A percentile compares a stretch with the other conserved stretches of the same genome.
Evolutionary conservation across 73 alveolate species (phyloP).

Genomic region (Tetrahymena borealis): DNA sequence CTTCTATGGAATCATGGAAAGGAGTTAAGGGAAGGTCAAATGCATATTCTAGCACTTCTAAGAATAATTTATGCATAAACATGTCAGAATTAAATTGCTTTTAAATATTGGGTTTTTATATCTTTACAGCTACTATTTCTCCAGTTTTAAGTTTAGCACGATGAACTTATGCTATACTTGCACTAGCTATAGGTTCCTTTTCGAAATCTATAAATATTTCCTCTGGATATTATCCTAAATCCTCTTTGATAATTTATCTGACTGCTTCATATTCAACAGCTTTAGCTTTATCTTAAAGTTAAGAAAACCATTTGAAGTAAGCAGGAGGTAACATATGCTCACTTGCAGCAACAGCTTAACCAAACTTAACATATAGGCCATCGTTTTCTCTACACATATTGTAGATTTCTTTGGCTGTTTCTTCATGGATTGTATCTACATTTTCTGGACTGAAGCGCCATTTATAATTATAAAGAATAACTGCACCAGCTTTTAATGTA

Average conservation of each 20-base stretch:
- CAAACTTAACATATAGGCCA: slow-evolving; percentile 54
- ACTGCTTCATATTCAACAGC: slow-evolving; percentile 24
- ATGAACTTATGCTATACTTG: slow-evolving; percentile 76
- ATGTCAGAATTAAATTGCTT: slow-evolving; percentile 51
- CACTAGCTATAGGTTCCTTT: slow-evolving; percentile 61
- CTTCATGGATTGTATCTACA: slow-evolving; percentile 40
- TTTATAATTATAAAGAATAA: slow-evolving; percentile 18
- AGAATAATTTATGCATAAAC: slow-evolving; percentile 42
- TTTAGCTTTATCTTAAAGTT: slow-evolving; percentile 36
- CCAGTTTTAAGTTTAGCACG: slow-evolving; percentile 61
- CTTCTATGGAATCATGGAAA: slow-evolving; percentile 41
- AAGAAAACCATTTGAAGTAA: slow-evolving; percentile 31
- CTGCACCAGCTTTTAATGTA: slow-evolving; percentile 24
- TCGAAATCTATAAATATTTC: slow-evolving; percentile 63
- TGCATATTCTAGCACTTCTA: slow-evolving; percentile 15
- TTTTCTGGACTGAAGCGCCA: slow-evolving; percentile 17
- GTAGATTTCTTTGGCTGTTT: slow-evolving; percentile 35
- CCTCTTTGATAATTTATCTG: slow-evolving; percentile 36
- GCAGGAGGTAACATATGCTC: slow-evolving; percentile 46
- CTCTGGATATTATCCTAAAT: slow-evolving; percentile 42
- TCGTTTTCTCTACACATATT: slow-evolving; percentile 37
- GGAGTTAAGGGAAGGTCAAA: slow-evolving; percentile 32
- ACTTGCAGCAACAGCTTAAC: slow-evolving; percentile 52
- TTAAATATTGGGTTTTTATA: slow-evolving; percentile 57
- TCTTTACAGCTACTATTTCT: slow-evolving; percentile 67